These are phyloP conservation scores for Amanita muscaria DNA, from an alignment of 768 basidiomycete species.

Conservation along the genomic window DNA sequence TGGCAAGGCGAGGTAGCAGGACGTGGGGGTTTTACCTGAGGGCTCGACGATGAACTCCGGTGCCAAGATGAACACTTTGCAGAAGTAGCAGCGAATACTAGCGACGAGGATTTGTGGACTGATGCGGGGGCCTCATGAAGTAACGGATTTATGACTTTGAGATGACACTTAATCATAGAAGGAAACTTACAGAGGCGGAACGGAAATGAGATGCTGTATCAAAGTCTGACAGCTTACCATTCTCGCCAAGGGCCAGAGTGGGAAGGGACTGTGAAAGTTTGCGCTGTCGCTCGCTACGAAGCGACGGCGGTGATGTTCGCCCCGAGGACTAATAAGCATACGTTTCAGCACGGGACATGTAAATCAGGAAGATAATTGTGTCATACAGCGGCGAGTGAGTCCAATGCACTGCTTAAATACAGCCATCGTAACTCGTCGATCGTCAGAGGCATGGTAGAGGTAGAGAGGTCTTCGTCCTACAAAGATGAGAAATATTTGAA, in stretches of 20 bases:
- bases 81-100: background rate
- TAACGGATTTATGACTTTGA: background rate
- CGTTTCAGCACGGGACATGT: background rate
- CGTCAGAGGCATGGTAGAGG: conserved; percentile 26
- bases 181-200: conserved; percentile 1
- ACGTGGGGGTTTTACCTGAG: conserved; percentile 1
- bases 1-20: conserved; percentile 23
- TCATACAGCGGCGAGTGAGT: conserved; percentile 4
- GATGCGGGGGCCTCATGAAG: background rate
- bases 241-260: background rate
- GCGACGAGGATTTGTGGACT: background rate
- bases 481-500: background rate
- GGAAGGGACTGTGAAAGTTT: background rate
- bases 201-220: conserved; percentile 2
- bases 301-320: background rate
- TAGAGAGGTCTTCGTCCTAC: conserved; percentile 23
- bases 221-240: background rate
- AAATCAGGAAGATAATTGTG: background rate
- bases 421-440: conserved; percentile 44
- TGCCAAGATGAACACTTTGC: background rate
- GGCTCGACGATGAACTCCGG: background rate
- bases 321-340: background rate
- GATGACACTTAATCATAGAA: background rate
- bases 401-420: conserved; percentile 25
- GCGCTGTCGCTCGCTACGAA: background rate